These are phyloP conservation scores for Cordyceps sp. DNA, from an alignment of 2,329 filamentous ascomycete genomes.

Conservation along the genomic window DNA sequence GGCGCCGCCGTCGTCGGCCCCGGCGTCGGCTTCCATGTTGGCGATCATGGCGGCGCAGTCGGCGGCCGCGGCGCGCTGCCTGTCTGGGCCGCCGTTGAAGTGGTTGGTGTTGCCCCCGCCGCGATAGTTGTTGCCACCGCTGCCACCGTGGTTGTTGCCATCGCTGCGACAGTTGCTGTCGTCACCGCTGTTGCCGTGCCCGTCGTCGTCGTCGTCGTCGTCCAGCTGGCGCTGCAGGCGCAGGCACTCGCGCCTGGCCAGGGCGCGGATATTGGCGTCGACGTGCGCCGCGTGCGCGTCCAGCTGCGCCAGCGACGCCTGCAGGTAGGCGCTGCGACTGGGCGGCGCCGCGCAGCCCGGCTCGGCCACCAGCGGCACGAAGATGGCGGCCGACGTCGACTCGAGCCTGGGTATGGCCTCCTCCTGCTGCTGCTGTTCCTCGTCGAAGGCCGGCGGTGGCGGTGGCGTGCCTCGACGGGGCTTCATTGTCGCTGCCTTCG, in stretches of 20 bases:
- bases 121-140: no score
- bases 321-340: constrained; percentile 5
- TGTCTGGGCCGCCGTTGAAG: no score
- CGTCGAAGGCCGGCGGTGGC: neutral
- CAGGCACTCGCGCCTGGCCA: constrained; percentile 14
- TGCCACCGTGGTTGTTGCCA: neutral
- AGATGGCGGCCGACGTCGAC: constrained; percentile 14
- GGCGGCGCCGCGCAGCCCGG: constrained; percentile 1
- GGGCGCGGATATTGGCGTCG: constrained; percentile 13
- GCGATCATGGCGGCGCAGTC: constrained; percentile 10
- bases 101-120: no score
- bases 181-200: neutral
- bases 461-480: no score
- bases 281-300: constrained; percentile 11
- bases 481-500: no score
- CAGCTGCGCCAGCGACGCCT: constrained; percentile 7
- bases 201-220: constrained; percentile 6
- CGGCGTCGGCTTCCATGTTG: constrained; percentile 11
- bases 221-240: constrained; percentile 15
- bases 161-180: neutral
- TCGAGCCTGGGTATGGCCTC: constrained; percentile 3
- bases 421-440: neutral
- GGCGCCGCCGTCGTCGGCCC: no score
- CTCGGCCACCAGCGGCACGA: constrained; percentile 12
- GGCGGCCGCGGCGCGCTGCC: neutral